Base-by-base conservation (phyloP, 768 basidiomycete species). In the Steccherinum ochraceum region DNA sequence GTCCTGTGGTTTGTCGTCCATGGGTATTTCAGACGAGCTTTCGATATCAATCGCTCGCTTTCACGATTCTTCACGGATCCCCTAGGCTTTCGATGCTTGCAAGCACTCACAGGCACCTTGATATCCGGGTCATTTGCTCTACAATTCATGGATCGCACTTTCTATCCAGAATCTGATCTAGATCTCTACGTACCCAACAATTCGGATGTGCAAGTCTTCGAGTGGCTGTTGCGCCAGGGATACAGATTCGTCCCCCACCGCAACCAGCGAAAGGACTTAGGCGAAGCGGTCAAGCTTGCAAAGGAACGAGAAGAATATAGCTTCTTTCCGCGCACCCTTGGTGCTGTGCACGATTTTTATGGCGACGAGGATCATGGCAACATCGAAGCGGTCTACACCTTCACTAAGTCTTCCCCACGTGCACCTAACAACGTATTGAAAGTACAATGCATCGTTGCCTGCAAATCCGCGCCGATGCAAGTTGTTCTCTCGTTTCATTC, bases 91-190 rank as follows among this genome's bases (percentile, higher is more conserved):
- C 69, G 77, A n/a, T 58, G 48, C 13, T 62, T 77, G 2, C 77
- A 76, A 57, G 69, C 67, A 1, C 57, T 49, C 21, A 76, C 73
- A 0, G 73, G 69, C 39, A 69, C 71, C 0, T 54, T 80, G 23
- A 71, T 81, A 12, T 80, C 79, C 3, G 79, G 80, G 5, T 79
- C 78, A 0, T 65, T 64, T n/a, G 78, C 76, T 0, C 69, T 79
- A 4, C 79, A 81, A 50, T 77, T 79, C 55, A 66, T 81, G 27
- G 72, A 73, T 42, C 55, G 76, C 5, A 51, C 66, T 0, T 61
- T 64, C 20, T 79, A 76, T 51, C 64, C 67, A 2, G 67, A 67
- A 7, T 68, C 78, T 0, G 78, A 80, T 54, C 70, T 81, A 3
- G 79, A 81, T 48, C 26, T 81, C 5, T 81, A 80, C 58, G 65